Evolutionary conservation across 2,329 filamentous ascomycete species (phyloP), one percentile per base, ranked within the genome.

Genomic region (Xylaria sp.): DNA sequence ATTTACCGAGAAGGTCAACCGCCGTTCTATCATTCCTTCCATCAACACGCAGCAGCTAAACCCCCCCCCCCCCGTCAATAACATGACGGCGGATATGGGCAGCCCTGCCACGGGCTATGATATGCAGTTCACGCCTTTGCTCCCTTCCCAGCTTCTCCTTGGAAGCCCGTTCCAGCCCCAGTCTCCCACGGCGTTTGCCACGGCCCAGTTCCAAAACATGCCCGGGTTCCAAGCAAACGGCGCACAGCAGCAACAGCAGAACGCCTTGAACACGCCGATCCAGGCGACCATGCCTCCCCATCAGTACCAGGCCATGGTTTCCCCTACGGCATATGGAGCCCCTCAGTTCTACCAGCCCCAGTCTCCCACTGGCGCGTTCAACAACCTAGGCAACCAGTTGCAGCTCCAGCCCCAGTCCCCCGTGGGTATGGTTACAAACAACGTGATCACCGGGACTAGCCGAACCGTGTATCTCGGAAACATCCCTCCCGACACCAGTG

Each of bases 91-190:
- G 69, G 92, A 96, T 65, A 85, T 96, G 84, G 82, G 89, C 66
- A 93, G 90, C 23, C 92, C 94, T 13, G 92, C 90, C 49, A 93
- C 91, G 55, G 91, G 84, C 49, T 96, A 92, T 72, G 94, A 97
- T 72, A 97, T 97, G 93, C 94, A 97, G 77, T 97, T 97, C 76
- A 97, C 94, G 9, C 93, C 94, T 65, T 83, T 99, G 66, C 85
- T 99, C 44, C 94, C 94, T 42, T 97, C 93, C 39, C 91, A 97
- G 76, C 81, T 99, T 68, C 85, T 99, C 30, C 88, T 97, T 54
- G 94, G 94, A 52, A 97, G 92, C 75, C 94, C 94, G 16, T 97
- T 97, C 77, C 94, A 97, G 77, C 92, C 94, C 11, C 94, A 92
- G 48, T 96, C 91, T 4, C 93, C 93, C 3, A 90, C 89, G 39